Conservation (phyloP, 768 basidiomycete genomes). For the Collybiopsis luxurians region DNA sequence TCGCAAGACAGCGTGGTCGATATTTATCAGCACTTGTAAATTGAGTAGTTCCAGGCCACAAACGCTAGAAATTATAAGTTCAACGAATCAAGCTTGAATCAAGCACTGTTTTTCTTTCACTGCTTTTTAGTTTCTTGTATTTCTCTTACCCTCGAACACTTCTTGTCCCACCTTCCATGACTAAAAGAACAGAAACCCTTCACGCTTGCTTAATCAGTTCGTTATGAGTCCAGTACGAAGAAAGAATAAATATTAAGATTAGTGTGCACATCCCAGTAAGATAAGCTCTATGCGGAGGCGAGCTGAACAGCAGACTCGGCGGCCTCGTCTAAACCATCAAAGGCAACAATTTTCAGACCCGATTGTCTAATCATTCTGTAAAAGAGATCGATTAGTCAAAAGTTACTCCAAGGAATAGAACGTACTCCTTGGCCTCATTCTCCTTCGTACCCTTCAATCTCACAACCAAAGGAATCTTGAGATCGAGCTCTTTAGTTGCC, state of each 20-base stretch:
- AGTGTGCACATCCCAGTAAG: neutral
- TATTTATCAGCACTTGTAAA: no score
- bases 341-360: slow-evolving; percentile 90
- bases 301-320: slow-evolving; percentile 77
- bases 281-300: slow-evolving; percentile 41
- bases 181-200: no score
- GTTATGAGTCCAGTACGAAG: neutral
- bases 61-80: no score
- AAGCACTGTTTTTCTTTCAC: slow-evolving; percentile 26
- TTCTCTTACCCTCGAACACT: slow-evolving; percentile 1
- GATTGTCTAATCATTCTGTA: slow-evolving; percentile 89
- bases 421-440: slow-evolving; percentile 90
- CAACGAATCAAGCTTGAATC: no score
- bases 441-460: slow-evolving; percentile 98
- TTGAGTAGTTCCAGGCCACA: no score
- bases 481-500: slow-evolving; percentile 86
- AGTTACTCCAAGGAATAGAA: slow-evolving; percentile 13
- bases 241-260: neutral
- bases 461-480: slow-evolving; percentile 88
- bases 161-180: neutral
- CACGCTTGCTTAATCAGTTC: no score
- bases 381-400: slow-evolving; percentile 15
- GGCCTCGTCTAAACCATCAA: slow-evolving; percentile 91
- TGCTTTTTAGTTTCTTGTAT: slow-evolving; percentile 2
- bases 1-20: no score